Conservation (phyloP, 345 rosid species). For the Zanthoxylum bungeanum region DNA sequence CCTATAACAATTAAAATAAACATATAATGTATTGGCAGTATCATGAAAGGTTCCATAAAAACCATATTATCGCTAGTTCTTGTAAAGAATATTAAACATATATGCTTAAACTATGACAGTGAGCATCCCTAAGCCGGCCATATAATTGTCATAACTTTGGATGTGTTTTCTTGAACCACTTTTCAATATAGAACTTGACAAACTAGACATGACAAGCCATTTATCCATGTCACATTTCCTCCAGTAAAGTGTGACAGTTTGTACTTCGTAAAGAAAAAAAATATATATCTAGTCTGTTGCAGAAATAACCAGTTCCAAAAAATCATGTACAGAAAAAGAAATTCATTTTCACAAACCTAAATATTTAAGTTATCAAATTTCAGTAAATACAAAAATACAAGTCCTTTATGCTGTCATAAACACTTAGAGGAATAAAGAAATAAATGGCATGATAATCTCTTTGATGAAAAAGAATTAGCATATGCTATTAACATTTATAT, state of each 20-base stretch:
- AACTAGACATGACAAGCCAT: not conserved
- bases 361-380: not conserved
- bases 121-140: no score
- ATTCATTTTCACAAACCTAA: not conserved
- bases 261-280: not conserved
- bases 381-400: no score
- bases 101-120: no score
- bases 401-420: no score
- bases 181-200: no score
- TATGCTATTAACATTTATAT: not conserved
- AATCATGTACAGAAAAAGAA: not conserved
- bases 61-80: not conserved
- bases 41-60: not conserved
- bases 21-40: not conserved
- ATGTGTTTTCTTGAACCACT: no score
- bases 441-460: not conserved
- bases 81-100: not conserved
- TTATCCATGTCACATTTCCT: not conserved
- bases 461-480: not conserved
- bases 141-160: not conserved
- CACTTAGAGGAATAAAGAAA: no score
- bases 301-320: not conserved
- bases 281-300: no score
- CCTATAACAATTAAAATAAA: slow-evolving; percentile 35
- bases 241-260: not conserved